Base-by-base conservation (phyloP, 2,329 filamentous ascomycete species). In the Decorospora gaudefroyi region DNA sequence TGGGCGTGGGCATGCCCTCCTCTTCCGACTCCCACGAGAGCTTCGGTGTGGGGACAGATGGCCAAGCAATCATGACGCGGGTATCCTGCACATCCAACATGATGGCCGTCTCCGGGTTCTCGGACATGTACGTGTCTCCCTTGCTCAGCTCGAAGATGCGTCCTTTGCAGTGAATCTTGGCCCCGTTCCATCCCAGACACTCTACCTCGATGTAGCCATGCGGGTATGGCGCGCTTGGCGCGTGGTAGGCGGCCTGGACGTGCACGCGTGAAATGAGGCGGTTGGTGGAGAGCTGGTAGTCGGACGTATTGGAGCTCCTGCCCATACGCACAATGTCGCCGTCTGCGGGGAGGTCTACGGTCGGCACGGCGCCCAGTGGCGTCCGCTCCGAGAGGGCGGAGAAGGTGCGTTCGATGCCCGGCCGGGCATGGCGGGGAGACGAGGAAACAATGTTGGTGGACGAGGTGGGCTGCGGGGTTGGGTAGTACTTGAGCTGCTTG, bases 1-100 rank as follows among this genome's bases (percentile, higher is more conserved):
- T 63, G 4, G 68, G 67, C 11, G 65, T 69, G 19, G 66, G 64
- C 55, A 61, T 62, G 28, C 57, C 59, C 29, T 91, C 88, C 79
- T 87, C 90, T 31, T 69, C 65, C 72, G 79, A 69, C 65, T 76
- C 69, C 74, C 64, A 70, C 6, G 65, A 63, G 11, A 62, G 46
- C 50, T 80, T 73, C 57, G 58, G 65, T 62, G 60, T 71, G 11
- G 93, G 92, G 61, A 62, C 65, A 62, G 61, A 71, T n/a, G 93
- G 93, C 92, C 93, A 97, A 65, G 86, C 83, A 51, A 99, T 76
- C 69, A 96, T 79, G 30, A 97, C 90, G 52, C 93, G 87, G 40
- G 90, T 86, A 67, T 95, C 91, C 62, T 96, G 90, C 28, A 97
- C 90, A 69, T 97, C 91, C 53, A 99, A 76, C 84, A 99, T 95